Conservation (phyloP, 495 filamentous ascomycete species). For the Podospora conica region DNA sequence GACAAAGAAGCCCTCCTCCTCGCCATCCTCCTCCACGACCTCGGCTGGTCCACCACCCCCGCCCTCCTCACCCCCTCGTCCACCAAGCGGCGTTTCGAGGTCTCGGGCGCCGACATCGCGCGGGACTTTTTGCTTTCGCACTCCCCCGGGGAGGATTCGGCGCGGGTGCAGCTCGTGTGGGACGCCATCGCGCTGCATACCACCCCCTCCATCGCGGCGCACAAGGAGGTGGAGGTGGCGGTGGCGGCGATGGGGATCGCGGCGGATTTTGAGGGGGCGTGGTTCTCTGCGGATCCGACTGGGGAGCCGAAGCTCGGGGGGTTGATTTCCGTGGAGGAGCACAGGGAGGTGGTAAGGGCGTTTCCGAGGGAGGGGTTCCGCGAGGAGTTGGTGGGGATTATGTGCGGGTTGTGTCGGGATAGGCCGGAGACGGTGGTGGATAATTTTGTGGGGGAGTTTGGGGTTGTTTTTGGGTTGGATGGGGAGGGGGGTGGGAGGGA, state of each 20-base stretch:
- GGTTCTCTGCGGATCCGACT: not conserved
- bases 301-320: not conserved
- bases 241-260: not conserved
- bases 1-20: not conserved
- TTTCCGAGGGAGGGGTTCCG: conserved; percentile 1
- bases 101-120: not conserved
- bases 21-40: not conserved
- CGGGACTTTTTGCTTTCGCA: not conserved
- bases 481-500: not conserved
- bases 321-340: not conserved
- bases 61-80: not conserved
- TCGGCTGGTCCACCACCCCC: not conserved
- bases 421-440: conserved; percentile 1
- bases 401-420: not conserved
- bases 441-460: conserved; percentile 4
- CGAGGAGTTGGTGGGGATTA: not conserved
- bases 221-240: not conserved
- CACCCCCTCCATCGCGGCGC: not conserved
- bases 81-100: not conserved
- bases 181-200: conserved; percentile 3
- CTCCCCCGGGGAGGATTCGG: not conserved
- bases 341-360: not conserved
- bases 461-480: not conserved
- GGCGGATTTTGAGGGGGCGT: not conserved
- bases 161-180: not conserved